Base-by-base conservation (phyloP, 768 basidiomycete genomes). In the Tricholoma sp. region DNA sequence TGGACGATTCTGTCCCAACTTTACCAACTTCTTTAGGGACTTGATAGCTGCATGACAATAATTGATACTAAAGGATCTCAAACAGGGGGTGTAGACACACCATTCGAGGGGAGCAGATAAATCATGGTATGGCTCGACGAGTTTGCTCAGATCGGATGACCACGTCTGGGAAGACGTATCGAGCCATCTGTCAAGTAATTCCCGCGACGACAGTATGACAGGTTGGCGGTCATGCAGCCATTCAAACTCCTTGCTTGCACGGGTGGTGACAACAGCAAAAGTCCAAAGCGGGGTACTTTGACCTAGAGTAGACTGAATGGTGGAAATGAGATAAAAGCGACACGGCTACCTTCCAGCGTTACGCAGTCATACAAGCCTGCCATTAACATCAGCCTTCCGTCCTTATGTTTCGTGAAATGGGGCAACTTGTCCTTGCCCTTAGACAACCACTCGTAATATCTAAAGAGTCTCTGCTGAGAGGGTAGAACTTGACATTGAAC, bases 151-250 rank as follows among this genome's bases (percentile, higher is more conserved):
- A 43, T 79, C 79, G 4, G 77, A 66, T 16, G 77, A 80, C 93
- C 89, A 96, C 2, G 68, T 70, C 43, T 80, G 79, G 0, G 80
- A 78, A 2, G 82, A 83, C 1, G 89, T 87, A 70, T 95, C 89
- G 12, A 98, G 80, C 96, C 96, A 98, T 10, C 68, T 65, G 18
- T 77, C 68, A 24, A 94, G 74, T 1, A 88, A 86, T 2, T 80
- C 79, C 32, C 75, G 67, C 0, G 78, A 76, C 8, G 82, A 78
- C 5, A 98, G 80, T 50, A 98, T 85, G 45, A 94, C 91, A 6
- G 89, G 89, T 61, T 89, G 88, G 19, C 95, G 85, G 63, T 95
- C 90, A 67, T 97, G 96, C n/a, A 98, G 77, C 90, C 93, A 98
- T 5, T 74, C 72, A 47, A 94, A 76, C 5, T 85, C 81, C 55